Conservation (phyloP, 345 rosid genomes). For the Hypericum androsaemum region DNA sequence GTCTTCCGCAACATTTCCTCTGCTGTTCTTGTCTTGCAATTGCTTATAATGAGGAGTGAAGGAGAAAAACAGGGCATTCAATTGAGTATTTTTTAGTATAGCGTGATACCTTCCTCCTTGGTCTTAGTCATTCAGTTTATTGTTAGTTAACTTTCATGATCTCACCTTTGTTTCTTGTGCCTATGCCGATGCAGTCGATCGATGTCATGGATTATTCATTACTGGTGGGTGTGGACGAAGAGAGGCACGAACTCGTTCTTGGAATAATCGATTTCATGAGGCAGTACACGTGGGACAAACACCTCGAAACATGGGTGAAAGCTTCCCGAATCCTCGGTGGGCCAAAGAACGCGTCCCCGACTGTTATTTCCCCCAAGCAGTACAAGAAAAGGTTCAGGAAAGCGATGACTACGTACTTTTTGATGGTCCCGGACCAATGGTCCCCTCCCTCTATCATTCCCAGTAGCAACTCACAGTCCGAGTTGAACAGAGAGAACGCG, state of each 20-base stretch:
- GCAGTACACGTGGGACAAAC: constrained; percentile 27
- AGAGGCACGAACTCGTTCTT: constrained; percentile 16
- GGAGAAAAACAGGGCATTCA: too few relatives aligned
- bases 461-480: too few relatives aligned
- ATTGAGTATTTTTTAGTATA: too few relatives aligned
- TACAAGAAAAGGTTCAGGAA: constrained; percentile 23
- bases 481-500: too few relatives aligned
- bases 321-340: constrained; percentile 20
- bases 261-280: constrained; percentile 26
- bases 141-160: too few relatives aligned
- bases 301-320: constrained; percentile 26
- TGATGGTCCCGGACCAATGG: constrained; percentile 24
- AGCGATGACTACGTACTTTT: constrained; percentile 15
- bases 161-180: not conserved
- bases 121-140: too few relatives aligned
- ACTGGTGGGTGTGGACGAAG: constrained; percentile 21
- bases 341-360: constrained; percentile 16
- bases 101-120: too few relatives aligned
- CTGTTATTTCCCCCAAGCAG: constrained; percentile 23
- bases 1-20: too few relatives aligned
- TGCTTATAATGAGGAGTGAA: too few relatives aligned
- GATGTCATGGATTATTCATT: constrained; percentile 23
- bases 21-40: too few relatives aligned
- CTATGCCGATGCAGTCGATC: constrained; percentile 8
- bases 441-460: constrained; percentile 1